phyloP scores from a whole-genome alignment of 176 grass and related monocot species.

The Zoysia pacifica region DNA sequence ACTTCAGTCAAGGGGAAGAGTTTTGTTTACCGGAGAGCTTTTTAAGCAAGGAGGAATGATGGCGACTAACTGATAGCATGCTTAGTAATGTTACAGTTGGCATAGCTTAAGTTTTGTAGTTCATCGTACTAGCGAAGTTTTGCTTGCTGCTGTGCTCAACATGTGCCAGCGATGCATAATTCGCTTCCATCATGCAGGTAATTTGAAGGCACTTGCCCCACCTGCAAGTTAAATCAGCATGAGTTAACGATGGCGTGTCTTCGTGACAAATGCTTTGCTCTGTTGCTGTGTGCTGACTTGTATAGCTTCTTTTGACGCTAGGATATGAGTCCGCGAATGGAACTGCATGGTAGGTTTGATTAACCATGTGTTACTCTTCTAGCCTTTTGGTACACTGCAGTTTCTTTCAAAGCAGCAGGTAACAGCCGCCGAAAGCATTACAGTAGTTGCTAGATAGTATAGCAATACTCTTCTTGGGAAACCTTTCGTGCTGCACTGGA shows the following conservation, averaged over 20 bases:
- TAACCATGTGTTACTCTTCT: not conserved
- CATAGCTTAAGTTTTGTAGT: not conserved
- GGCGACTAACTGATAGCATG: not conserved
- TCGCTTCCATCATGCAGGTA: not conserved
- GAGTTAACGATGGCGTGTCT: not conserved
- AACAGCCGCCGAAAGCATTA: too few species aligned
- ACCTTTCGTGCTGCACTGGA: not conserved
- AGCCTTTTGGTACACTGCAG: not conserved
- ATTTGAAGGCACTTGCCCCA: not conserved
- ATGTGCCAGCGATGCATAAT: not conserved
- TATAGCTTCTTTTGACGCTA: conserved; percentile 19
- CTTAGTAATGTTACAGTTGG: not conserved
- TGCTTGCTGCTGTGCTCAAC: not conserved
- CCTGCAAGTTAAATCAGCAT: not conserved
- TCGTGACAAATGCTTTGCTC: not conserved
- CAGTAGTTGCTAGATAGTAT: too few species aligned
- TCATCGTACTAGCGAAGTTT: not conserved
- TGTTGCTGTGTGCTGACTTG: conserved; percentile 20
- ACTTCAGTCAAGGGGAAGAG: conserved; percentile 65
- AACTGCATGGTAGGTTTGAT: not conserved
- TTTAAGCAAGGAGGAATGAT: conserved; percentile 67
- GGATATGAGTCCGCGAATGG: not conserved
- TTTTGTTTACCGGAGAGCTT: conserved; percentile 78
- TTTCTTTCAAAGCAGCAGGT: too few species aligned
- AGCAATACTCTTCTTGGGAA: not conserved